Percentiles rank a stretch among this genome's conserved stretches.
Conservation (phyloP, 106 monocot species). For the Dioscorea dumetorum region DNA sequence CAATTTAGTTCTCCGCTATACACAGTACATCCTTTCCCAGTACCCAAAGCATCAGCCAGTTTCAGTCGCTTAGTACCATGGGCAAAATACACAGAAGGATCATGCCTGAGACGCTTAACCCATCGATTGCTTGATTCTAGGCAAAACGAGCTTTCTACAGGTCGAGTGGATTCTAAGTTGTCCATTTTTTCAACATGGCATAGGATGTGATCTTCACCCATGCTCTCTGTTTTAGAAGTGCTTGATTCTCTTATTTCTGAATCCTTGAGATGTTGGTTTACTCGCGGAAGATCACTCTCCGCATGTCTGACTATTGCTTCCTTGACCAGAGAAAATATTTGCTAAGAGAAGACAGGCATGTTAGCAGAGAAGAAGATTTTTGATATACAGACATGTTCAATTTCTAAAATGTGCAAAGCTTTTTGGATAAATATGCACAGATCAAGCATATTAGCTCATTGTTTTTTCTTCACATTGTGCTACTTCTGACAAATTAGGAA, state of each 20-base stretch:
- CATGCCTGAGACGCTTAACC: constrained; percentile 46
- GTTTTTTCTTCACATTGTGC: no score
- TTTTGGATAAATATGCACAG: no score
- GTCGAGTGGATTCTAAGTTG: constrained; percentile 1
- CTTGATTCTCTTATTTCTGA: constrained; percentile 3
- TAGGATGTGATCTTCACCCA: constrained; percentile 10
- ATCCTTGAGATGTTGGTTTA: not conserved
- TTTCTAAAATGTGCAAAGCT: no score
- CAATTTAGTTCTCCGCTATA: constrained; percentile 20
- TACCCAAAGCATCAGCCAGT: constrained; percentile 11
- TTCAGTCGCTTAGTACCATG: constrained; percentile 25
- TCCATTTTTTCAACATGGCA: constrained; percentile 6
- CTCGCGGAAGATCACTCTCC: not conserved
- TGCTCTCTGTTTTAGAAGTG: constrained; percentile 24
- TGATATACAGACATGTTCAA: not conserved
- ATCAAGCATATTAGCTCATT: no score
- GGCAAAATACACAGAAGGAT: constrained; percentile 7
- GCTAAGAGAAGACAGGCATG: not conserved
- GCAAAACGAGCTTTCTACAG: not conserved
- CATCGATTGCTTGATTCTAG: constrained; percentile 29
- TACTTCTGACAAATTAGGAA: not conserved
- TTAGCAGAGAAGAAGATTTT: not conserved
- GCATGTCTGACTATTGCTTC: not conserved
- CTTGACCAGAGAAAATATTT: not conserved
- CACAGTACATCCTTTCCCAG: constrained; percentile 1